Base-by-base conservation (phyloP, 2,329 filamentous ascomycete genomes). In the Stenocarpella maydis region DNA sequence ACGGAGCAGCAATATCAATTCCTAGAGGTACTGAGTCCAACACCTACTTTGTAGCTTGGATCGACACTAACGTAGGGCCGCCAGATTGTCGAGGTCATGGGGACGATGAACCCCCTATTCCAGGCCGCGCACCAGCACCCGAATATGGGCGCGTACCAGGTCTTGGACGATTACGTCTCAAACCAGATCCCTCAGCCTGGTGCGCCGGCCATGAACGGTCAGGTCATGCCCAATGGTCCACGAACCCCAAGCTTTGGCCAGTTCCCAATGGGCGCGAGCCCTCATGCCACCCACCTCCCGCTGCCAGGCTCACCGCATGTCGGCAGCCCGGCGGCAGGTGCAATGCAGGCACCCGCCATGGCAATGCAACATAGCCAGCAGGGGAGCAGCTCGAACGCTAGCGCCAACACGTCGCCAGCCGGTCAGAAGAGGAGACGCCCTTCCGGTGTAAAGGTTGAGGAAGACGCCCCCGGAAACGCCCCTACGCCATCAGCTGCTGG, bases 351-450 rank as follows among this genome's bases (percentile, higher is more conserved):
- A 64, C 89, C 89, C 26, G 83, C 84, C 71, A 91, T 91, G 89
- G 87, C 89, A 77, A 81, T 89, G 71, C 89, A 91, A 76, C 87
- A 88, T 72, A 91, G 89, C 76, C 89, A 91, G 77, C 90, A 91
- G 76, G 90, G 89, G 47, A 90, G 89, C 39, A 88, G 82, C 77
- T 91, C 89, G 12, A 89, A 87, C 76, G 89, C 88, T 8, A 91
- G 88, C 75, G 88, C 89, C 68, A 91, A 91, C 79, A 91, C 90
- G 6, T 90, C 87, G 39, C 88, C 88, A 47, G 84, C 86, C 28
- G 87, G 85, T 41, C 88, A 88, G 73, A 90, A 90, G 78, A 82
- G 87, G 66, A 80, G 87, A 74, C 82, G 87, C 37, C 85, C 86
- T 0, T 89, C 87, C 0, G 84, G 58, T 50, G 85, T 89, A 24